Percentiles rank a stretch among this genome's conserved stretches.
Evolutionary conservation across 2,329 filamentous ascomycete species (phyloP).

Genomic region (Neofusicoccum sp.): DNA sequence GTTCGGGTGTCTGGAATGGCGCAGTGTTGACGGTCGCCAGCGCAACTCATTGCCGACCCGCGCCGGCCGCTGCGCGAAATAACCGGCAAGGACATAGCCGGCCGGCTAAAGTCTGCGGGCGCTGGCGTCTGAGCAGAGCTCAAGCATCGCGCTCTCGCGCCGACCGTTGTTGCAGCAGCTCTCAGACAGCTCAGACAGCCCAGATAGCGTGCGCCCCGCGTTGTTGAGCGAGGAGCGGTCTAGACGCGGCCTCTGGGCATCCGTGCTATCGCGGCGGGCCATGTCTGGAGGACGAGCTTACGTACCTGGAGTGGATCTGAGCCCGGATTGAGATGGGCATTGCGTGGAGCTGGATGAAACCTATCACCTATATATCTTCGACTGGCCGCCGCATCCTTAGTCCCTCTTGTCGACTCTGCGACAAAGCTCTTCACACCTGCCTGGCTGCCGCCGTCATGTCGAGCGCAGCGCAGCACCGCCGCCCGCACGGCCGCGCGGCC

Average conservation of each 20-base stretch:
- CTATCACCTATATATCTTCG: background rate
- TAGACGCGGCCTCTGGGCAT: background rate
- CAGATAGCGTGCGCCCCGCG: conserved; percentile 5
- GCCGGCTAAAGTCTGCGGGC: background rate
- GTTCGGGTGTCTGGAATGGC: background rate
- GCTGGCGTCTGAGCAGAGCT: background rate
- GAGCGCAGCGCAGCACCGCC: background rate
- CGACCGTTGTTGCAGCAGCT: too few species aligned
- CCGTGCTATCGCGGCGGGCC: background rate
- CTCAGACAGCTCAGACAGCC: too few species aligned
- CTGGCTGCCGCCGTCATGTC: background rate
- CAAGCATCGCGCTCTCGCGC: too few species aligned
- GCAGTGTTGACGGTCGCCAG: background rate
- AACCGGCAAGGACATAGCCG: background rate
- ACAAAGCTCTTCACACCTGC: conserved; percentile 2
- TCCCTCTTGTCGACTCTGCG: background rate
- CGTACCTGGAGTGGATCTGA: conserved; percentile 9
- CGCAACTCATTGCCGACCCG: background rate
- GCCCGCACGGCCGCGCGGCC: conserved; percentile 5
- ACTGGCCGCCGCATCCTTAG: background rate
- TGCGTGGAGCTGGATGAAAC: background rate
- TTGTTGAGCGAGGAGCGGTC: background rate
- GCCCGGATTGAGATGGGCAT: background rate
- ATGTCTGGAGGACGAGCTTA: conserved; percentile 11
- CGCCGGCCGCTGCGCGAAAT: background rate